A percentile compares a stretch with the other conserved stretches of the same genome.
These are phyloP conservation scores for Trichoderma sp. DNA, from an alignment of 2,329 filamentous ascomycete species.

Conservation along the genomic window DNA sequence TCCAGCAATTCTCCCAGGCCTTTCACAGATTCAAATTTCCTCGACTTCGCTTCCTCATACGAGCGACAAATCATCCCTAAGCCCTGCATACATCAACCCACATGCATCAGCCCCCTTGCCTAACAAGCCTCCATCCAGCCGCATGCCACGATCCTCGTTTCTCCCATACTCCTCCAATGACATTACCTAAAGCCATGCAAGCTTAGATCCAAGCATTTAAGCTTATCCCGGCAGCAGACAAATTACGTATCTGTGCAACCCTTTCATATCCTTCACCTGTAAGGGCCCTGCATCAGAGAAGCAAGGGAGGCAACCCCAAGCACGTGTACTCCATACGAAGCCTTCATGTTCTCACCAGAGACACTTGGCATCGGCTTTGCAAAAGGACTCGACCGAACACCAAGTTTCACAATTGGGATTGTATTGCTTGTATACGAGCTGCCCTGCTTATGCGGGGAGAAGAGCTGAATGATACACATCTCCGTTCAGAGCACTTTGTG, in stretches of 20 bases:
- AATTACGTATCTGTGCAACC: slow-evolving; percentile 18
- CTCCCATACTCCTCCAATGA: neutral
- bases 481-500: no score
- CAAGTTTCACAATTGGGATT: slow-evolving; percentile 18
- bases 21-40: neutral
- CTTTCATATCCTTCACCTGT: neutral
- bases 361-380: neutral
- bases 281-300: neutral
- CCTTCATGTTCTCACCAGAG: neutral
- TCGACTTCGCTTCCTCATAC: no score
- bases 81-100: neutral
- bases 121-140: neutral
- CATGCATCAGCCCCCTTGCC: neutral
- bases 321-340: neutral
- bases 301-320: neutral
- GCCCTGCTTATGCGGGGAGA: neutral
- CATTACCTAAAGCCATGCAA: neutral
- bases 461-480: neutral
- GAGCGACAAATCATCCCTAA: neutral
- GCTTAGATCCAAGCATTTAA: neutral
- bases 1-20: neutral
- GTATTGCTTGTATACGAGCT: neutral
- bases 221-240: slow-evolving; percentile 1
- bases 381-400: neutral
- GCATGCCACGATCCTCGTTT: neutral